Evolutionary conservation across 192 early-diverging fungal genomes (phyloP), one percentile per base, ranked within the genome.

Genomic region (Umbelopsis isabellina): DNA sequence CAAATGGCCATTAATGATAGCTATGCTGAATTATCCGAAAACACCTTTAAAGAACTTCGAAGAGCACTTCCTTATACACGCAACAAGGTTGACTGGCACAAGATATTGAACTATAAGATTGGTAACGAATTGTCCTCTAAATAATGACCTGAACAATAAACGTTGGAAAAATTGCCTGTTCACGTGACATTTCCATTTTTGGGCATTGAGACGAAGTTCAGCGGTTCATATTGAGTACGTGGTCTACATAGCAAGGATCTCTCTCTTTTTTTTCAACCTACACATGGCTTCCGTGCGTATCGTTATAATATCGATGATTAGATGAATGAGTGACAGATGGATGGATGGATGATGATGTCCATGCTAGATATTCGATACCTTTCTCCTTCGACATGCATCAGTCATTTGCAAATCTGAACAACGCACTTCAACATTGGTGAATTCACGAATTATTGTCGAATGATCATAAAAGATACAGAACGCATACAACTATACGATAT

Each of bases 71-170:
- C 98, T 12, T 85, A 96, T 53, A 99, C 95, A 3, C 85, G 93
- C 46, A 92, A 88, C 69, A 96, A 96, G 79, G 80, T 99, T 35
- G 94, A 99, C 73, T 99, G 97, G 95, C 89, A 94, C 75, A 92
- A 94, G 76, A 87, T 91, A 49, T 71, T 83, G 11, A 83, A 82
- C 47, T 92, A 90, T 85, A 86, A 87, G 82, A 66, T 84, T 65
- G 80, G 75, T 16, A 69, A 69, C 21, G 79, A 81, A 61, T 69
- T 84, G 15, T 46, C 75, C 25, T 68, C 78, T 15, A 79, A 79
- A 75, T 75, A 70, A 71, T 16, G 48, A 21, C 37, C 6, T 41
- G 37, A 41, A 41, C 37, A 41, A 41, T 41, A 41, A 41, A 41
- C 10, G 20, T 12, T 25, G 51, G 51, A 25, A 25, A 52, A 52